Percentiles rank a stretch among this genome's conserved stretches.
Conservation (phyloP, 2,329 filamentous ascomycete species). For the Pseudogymnoascus sp. region DNA sequence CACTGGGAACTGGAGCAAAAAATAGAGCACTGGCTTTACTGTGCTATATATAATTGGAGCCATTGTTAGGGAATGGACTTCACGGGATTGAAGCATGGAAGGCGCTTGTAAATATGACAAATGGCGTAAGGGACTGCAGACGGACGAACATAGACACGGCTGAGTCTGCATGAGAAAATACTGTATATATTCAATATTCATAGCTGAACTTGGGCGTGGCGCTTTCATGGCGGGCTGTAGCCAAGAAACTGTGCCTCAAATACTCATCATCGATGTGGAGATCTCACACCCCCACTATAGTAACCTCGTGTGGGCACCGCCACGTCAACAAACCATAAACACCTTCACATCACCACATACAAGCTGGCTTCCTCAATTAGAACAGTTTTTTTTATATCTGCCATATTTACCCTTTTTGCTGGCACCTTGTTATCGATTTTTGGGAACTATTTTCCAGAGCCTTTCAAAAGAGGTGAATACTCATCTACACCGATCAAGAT, state of each 20-base stretch:
- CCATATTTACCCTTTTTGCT: slow-evolving; percentile 20
- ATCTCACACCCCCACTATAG: slow-evolving; percentile 11
- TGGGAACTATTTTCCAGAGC: neutral
- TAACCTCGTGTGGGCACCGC: neutral
- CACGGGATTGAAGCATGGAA: neutral
- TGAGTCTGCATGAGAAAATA: neutral
- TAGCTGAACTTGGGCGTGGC: neutral
- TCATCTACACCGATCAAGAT: slow-evolving; percentile 20
- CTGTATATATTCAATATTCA: neutral
- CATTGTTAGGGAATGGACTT: neutral
- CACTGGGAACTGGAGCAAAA: neutral
- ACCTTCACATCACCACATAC: slow-evolving; percentile 14
- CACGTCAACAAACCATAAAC: slow-evolving; percentile 11
- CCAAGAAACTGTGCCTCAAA: slow-evolving; percentile 6
- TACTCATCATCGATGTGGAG: slow-evolving; percentile 10
- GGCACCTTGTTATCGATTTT: slow-evolving; percentile 19
- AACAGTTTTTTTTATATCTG: slow-evolving; percentile 18
- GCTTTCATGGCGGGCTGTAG: neutral
- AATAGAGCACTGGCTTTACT: neutral
- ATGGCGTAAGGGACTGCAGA: neutral
- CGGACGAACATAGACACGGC: neutral
- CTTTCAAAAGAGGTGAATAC: neutral
- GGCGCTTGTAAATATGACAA: slow-evolving; percentile 2
- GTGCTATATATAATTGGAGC: neutral
- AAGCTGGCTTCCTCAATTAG: slow-evolving; percentile 22